Percentiles rank a stretch among this genome's conserved stretches.
phyloP scores from a whole-genome alignment of 2,329 filamentous ascomycete genomes.

The Fusarium sambucinum region DNA sequence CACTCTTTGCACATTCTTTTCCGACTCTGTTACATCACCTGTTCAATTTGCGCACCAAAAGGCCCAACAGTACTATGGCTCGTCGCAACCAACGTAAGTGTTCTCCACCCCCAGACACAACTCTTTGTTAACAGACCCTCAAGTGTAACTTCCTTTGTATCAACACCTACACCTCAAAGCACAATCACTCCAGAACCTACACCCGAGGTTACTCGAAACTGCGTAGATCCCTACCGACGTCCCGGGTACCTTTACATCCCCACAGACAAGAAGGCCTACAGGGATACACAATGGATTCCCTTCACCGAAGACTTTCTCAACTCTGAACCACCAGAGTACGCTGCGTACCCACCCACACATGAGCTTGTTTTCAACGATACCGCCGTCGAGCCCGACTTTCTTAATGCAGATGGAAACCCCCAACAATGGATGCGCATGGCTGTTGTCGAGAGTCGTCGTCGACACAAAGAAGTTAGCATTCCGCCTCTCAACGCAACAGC shows the following conservation, averaged over 20 bases:
- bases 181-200: conserved; percentile 3
- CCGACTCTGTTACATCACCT: conserved; percentile 19
- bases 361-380: conserved; percentile 80
- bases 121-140: neutral
- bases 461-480: neutral
- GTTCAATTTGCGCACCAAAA: conserved; percentile 31
- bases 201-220: conserved; percentile 16
- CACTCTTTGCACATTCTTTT: conserved; percentile 31
- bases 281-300: conserved; percentile 58
- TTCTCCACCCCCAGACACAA: accelerated
- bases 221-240: conserved; percentile 55
- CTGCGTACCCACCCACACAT: conserved; percentile 53
- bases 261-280: conserved; percentile 68
- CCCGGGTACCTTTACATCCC: conserved; percentile 68
- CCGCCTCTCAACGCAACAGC: neutral
- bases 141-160: conserved; percentile 12
- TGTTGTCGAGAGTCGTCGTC: conserved; percentile 26
- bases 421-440: conserved; percentile 39
- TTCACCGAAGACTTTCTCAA: conserved; percentile 66
- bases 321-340: conserved; percentile 61
- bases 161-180: neutral
- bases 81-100: conserved; percentile 7
- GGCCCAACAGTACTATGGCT: conserved; percentile 28
- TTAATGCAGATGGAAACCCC: conserved; percentile 20
- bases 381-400: conserved; percentile 43